Base-by-base conservation (phyloP, 140 eudicot genomes). In the Anethum foeniculum region DNA sequence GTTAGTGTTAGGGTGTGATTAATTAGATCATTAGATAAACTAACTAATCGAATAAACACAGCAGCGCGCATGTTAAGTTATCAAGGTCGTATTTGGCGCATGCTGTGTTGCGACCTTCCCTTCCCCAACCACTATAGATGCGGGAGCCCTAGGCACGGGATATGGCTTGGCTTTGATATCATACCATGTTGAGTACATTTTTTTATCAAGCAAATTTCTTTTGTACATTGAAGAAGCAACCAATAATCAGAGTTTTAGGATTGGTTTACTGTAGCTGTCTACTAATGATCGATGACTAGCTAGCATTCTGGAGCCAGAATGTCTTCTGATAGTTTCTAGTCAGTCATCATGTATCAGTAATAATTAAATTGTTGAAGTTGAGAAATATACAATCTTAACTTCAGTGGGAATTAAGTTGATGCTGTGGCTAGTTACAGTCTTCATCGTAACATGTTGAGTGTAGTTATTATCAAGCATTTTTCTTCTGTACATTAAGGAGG, bases 251-350 rank as follows among this genome's bases (percentile, higher is more conserved):
- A 25, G 34, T 65, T 65, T 12, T 25, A 64, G 13, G 71, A 64
- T 64, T n/a, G 36, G 14, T n/a, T 27, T 16, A 68, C 48, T 27
- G 2, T 7, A 41, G 46, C 36, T 79, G 8, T 39, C 39, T 44
- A n/a, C 18, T 10, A 46, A 6, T 51, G 51, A 44, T 49, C 36
- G 38, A 32, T 21, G 49, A 32, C 15, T 80, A 80, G 38, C 25
- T 18, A 52, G n/a, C 5, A 69, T 49, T 21, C 54, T 80, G 78
- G 78, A 48, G 52, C 72, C 54, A 68, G 34, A 48, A 0, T 46
- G 44, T 51, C 78, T 71, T 47, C 9, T 71, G 78, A 30, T 80
- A 14, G 77, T 77, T 77, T 77, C 3, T 23, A 8, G 28, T 62
- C 77, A 11, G 69, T 39, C 28, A 47, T 80, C 27, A 80, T 27